These are phyloP conservation scores for Penicillium lividum DNA, from an alignment of 495 filamentous ascomycete genomes.

Conservation along the genomic window DNA sequence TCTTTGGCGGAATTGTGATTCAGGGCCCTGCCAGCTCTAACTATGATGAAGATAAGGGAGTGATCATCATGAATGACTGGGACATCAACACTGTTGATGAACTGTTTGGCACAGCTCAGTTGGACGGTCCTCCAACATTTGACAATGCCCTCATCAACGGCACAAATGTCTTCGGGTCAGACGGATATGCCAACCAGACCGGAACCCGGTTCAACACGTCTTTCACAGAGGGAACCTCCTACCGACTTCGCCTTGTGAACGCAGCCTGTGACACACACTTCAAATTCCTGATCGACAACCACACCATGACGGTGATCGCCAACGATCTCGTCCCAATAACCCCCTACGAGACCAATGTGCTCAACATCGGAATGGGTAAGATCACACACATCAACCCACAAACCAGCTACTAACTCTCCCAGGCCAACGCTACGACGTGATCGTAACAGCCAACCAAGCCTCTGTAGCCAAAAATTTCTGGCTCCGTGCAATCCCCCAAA, in stretches of 20 bases:
- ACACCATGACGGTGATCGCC: constrained; percentile 52
- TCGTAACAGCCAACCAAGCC: constrained; percentile 59
- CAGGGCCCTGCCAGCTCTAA: constrained; percentile 55
- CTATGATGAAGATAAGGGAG: constrained; percentile 58
- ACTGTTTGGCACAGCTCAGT: constrained; percentile 17
- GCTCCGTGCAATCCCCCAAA: constrained; percentile 60
- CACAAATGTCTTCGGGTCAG: constrained; percentile 44
- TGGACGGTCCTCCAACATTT: constrained; percentile 28
- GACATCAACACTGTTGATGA: constrained; percentile 32
- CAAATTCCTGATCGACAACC: constrained; percentile 47
- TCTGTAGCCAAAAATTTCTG: constrained; percentile 55
- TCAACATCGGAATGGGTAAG: constrained; percentile 21
- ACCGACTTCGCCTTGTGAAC: constrained; percentile 52
- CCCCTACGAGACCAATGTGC: constrained; percentile 42
- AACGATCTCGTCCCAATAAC: constrained; percentile 55
- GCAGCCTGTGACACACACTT: constrained; percentile 35
- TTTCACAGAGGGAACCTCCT: constrained; percentile 44
- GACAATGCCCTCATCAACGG: constrained; percentile 56
- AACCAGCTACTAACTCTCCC: neutral
- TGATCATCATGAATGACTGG: constrained; percentile 68
- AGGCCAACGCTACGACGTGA: constrained; percentile 68
- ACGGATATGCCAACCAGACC: constrained; percentile 21
- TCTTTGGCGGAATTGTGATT: constrained; percentile 37
- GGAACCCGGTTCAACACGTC: constrained; percentile 33
- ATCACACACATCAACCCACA: neutral